Percentiles rank a stretch among this genome's conserved stretches.
Conservation (phyloP, 1,284 basidiomycete genomes). For the Apiotrichum montevideense region DNA sequence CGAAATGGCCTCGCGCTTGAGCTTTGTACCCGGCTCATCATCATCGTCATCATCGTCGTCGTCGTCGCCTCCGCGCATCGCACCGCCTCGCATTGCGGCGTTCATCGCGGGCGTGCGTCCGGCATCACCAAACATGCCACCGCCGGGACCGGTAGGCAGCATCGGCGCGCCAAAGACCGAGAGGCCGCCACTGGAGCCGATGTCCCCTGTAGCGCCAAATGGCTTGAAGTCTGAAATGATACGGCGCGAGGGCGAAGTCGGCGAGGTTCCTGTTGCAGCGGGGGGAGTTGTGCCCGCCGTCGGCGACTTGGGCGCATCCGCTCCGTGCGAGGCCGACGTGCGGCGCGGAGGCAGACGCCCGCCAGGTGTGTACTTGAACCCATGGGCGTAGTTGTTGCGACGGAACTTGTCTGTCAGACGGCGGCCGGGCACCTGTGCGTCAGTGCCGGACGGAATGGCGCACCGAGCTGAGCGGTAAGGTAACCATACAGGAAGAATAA, state of each 20-base stretch:
- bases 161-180: constrained; percentile 48
- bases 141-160: constrained; percentile 42
- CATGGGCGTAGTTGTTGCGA: constrained; percentile 30
- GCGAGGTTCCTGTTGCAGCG: constrained; percentile 42
- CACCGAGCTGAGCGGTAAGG: background rate
- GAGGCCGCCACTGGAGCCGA: constrained; percentile 5
- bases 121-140: constrained; percentile 45
- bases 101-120: constrained; percentile 32
- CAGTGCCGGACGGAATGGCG: background rate
- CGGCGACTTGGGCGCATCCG: background rate
- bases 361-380: constrained; percentile 54
- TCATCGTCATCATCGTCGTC: constrained; percentile 56
- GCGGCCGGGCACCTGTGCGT: constrained; percentile 70
- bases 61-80: constrained; percentile 51
- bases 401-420: constrained; percentile 90
- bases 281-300: constrained; percentile 26
- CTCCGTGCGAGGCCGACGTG: constrained; percentile 30
- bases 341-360: constrained; percentile 53
- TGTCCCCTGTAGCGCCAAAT: constrained; percentile 58
- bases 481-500: constrained; percentile 66
- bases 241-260: constrained; percentile 60
- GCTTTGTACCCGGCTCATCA: constrained; percentile 50
- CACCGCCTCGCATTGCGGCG: constrained; percentile 22
- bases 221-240: constrained; percentile 83
- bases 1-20: constrained; percentile 73